Evolutionary conservation across 2,329 filamentous ascomycete species (phyloP), one percentile per base, ranked within the genome.

Genomic region (Epicoccum nigrum): DNA sequence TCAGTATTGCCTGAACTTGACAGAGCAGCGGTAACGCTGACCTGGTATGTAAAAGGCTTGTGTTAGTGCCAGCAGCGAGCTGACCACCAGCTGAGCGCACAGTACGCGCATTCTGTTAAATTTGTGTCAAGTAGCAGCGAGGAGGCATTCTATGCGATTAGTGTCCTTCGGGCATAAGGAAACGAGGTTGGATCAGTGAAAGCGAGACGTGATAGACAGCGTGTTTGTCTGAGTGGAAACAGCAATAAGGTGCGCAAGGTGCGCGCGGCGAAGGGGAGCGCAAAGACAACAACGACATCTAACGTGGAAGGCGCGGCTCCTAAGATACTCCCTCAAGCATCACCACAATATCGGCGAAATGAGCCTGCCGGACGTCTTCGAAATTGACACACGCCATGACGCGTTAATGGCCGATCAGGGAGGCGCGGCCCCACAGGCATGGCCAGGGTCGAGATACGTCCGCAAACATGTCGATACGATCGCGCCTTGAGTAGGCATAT

Each of bases 21-120:
- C n/a, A n/a, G 11, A 6, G 1, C 23, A 17, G 13, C 13, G 3
- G 7, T 7, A 9, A 7, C 13, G 13, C 48, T 45, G 37, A 40
- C 90, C 90, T 64, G 91, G 91, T 63, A 96, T 88, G 72, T 95
- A 96, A 73, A 95, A 95, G 30, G 87, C 89, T 45, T 86, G 78
- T 15, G 78, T 76, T 51, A 79, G 77, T 25, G 80, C 51, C 17
- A 64, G 39, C 17, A 67, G 40, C 9, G 52, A 54, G 58, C 57
- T 62, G 33, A 53, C 45, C 45, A 56, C 46, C 17, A 58, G 44
- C 23, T 57, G 50, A 35, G 57, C 48, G 54, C 59, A 58, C 63
- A 67, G 65, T 50, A 45, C 51, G 54, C 17, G 23, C 31, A 32
- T 39, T 32, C 28, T 37, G 20, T 11, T 5, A 9, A 21, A 20